Conservation (phyloP, 768 basidiomycete species). For the Naganishia vaughanmartiniae region DNA sequence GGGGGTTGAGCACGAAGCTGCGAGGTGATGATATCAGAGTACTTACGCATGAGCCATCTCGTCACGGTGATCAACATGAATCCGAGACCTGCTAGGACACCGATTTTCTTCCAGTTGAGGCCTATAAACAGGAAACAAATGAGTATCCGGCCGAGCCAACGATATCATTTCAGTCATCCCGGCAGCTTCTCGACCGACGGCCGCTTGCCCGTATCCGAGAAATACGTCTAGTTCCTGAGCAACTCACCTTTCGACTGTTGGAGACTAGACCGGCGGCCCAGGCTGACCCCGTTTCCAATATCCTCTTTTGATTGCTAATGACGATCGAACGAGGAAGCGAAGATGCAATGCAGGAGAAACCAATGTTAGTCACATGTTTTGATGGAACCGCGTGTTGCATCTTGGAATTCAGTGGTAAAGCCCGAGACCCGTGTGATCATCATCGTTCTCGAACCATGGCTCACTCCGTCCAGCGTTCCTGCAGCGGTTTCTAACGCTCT, state of each 20-base stretch:
- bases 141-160: neutral
- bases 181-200: neutral
- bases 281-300: neutral
- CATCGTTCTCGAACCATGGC: too few species aligned
- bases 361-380: neutral
- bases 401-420: too few species aligned
- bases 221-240: neutral
- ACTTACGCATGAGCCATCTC: slow-evolving; percentile 28
- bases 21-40: neutral
- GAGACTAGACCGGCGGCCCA: slow-evolving; percentile 8
- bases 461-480: too few species aligned
- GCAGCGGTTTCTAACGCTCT: too few species aligned
- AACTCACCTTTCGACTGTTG: slow-evolving; percentile 12
- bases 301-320: slow-evolving; percentile 22
- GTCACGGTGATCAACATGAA: slow-evolving; percentile 26
- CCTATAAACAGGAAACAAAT: neutral
- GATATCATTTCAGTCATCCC: neutral
- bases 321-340: neutral
- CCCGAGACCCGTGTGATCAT: too few species aligned
- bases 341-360: neutral
- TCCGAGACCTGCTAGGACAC: slow-evolving; percentile 14
- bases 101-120: slow-evolving; percentile 12
- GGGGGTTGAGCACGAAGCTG: neutral
- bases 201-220: neutral
- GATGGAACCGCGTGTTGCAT: too few species aligned